Evolutionary conservation across 2,329 filamentous ascomycete genomes (phyloP).

Genomic region (Pleurostoma richardsiae): DNA sequence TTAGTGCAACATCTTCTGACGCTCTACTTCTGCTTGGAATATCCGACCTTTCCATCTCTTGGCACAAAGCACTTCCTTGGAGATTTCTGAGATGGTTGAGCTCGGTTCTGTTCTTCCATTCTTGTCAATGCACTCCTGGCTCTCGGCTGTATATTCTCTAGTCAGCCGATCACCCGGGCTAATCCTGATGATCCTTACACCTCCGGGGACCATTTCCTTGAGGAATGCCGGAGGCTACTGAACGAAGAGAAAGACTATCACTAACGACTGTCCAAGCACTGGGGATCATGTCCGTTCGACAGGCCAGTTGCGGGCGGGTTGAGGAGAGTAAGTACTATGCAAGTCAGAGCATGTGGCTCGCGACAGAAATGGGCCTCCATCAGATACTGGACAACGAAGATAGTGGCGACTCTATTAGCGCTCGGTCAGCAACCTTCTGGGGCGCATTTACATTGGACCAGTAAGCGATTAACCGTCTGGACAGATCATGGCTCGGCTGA

Average conservation of each 20-base stretch:
- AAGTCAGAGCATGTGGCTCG: conserved; percentile 67
- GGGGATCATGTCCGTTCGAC: conserved; percentile 70
- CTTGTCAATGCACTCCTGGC: conserved; percentile 62
- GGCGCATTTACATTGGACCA: conserved; percentile 59
- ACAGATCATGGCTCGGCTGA: too few relatives aligned
- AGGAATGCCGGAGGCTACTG: conserved; percentile 59
- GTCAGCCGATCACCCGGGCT: conserved; percentile 57
- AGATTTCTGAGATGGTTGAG: conserved; percentile 58
- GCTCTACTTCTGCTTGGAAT: conserved; percentile 71
- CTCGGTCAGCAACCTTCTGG: conserved; percentile 57
- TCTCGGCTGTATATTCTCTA: conserved; percentile 64
- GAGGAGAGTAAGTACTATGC: conserved; percentile 69
- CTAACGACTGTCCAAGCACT: conserved; percentile 71
- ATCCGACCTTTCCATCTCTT: conserved; percentile 68
- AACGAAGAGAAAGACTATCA: conserved; percentile 54
- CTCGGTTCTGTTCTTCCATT: conserved; percentile 63
- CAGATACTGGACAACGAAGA: conserved; percentile 37
- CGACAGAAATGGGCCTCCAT: conserved; percentile 67
- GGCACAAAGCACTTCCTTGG: conserved; percentile 66
- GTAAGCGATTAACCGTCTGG: conserved; percentile 32
- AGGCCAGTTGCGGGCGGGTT: conserved; percentile 67
- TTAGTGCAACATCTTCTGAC: conserved; percentile 60
- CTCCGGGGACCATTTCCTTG: conserved; percentile 71
- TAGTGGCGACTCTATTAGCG: conserved; percentile 51
- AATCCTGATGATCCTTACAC: conserved; percentile 57